Base-by-base conservation (phyloP, 805 yeast species). In the Lipomyces orientalis region DNA sequence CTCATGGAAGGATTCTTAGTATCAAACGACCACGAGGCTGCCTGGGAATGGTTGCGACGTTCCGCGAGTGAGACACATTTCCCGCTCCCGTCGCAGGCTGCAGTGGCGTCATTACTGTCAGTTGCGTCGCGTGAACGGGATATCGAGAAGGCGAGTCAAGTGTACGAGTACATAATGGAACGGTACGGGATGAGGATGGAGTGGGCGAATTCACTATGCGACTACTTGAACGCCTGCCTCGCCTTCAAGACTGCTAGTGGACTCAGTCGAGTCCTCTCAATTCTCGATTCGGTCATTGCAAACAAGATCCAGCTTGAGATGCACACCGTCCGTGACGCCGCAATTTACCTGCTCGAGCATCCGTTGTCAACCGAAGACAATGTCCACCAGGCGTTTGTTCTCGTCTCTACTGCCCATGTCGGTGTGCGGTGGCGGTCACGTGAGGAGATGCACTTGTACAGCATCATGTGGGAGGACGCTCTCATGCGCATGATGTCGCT, bases 41-140 rank as follows among this genome's bases (percentile, higher is more conserved):
- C 78, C 0, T 77, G 77, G 78, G 61, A 60, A 7, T 77, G 79
- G 79, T 62, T 76, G 25, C 66, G 64, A 64, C 61, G 68, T 31
- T 51, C 73, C 16, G 74, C 73, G 16, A 31, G 37, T 4, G 76
- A 76, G 58, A 55, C 34, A 6, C 16, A 43, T 43, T 46, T 62
- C 7, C 55, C 54, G 6, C 37, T 29, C n/a, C 64, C 61, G 64
- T 34, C 66, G 37, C 33, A 56, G 10, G 31, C 33, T 46, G 37
- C 76, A 12, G 25, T 77, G 19, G 67, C 60, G 8, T 58, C 46
- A 16, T 59, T 73, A n/a, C 67, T 77, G 39, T 58, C 74, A 1
- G 62, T 68, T 65, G 76, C 71, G 16, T 70, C 71, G 34, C 60
- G 43, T 1, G 64, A 64, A 10, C 66, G 64, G 16, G 64, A 75